Percentiles rank a stretch among this genome's conserved stretches.
Evolutionary conservation across 2,329 filamentous ascomycete species (phyloP).

Genomic region (Colletotrichum sp.): DNA sequence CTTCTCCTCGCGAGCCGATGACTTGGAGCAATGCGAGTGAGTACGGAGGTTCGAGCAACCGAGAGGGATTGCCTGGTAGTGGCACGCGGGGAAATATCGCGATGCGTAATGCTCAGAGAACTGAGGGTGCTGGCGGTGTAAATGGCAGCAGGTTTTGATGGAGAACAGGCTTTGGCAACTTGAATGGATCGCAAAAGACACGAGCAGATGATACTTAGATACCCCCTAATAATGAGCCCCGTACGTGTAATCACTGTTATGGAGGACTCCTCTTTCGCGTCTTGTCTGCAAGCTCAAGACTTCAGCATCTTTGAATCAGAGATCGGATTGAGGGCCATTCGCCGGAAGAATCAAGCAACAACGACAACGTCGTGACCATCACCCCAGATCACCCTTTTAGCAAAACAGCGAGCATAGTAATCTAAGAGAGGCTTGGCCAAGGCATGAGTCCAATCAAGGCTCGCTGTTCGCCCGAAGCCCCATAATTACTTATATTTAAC

Average conservation of each 20-base stretch:
- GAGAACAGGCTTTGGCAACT: neutral
- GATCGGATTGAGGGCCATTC: neutral
- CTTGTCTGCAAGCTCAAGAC: fast-evolving
- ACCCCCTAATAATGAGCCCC: neutral
- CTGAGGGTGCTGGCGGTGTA: neutral
- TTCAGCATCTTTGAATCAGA: fast-evolving
- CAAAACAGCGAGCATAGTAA: too few species aligned
- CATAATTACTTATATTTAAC: too few species aligned
- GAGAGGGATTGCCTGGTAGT: neutral
- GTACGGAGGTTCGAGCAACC: conserved; percentile 18
- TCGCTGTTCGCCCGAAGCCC: too few species aligned
- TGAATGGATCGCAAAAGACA: neutral
- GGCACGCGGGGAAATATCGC: neutral
- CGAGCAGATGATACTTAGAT: neutral
- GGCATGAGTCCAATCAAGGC: too few species aligned
- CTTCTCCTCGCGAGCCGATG: conserved; percentile 25
- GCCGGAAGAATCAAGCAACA: too few species aligned
- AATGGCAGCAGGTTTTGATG: neutral
- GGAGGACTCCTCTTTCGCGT: neutral
- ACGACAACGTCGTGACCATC: too few species aligned
- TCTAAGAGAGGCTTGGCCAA: too few species aligned
- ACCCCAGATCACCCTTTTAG: too few species aligned
- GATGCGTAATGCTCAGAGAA: neutral
- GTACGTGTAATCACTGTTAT: neutral
- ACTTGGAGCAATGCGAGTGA: conserved; percentile 35